Evolutionary conservation across 2,329 filamentous ascomycete genomes (phyloP).

Genomic region (Raffaelea albimanens): DNA sequence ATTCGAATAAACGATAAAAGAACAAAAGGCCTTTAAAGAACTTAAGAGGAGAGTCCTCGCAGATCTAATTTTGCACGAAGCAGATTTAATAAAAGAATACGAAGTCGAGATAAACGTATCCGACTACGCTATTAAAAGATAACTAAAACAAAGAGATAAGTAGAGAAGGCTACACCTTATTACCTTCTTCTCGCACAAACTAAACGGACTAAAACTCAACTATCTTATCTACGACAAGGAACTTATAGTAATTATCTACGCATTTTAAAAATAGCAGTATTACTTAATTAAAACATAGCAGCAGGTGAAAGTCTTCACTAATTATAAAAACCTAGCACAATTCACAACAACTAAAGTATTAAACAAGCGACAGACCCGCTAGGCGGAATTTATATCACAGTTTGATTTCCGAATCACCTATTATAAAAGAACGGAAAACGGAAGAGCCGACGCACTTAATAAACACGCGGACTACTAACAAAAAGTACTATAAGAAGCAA

Average conservation of each 20-base stretch:
- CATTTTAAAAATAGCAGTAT: neutral
- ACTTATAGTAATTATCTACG: neutral
- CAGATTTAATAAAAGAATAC: conserved; percentile 8
- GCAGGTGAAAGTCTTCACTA: neutral
- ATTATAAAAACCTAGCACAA: neutral
- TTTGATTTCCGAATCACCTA: neutral
- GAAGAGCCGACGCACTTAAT: neutral
- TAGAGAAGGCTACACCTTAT: conserved; percentile 7
- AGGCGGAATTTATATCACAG: neutral
- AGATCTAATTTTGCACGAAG: neutral
- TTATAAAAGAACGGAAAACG: neutral
- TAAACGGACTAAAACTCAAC: conserved; percentile 15
- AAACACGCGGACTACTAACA: neutral
- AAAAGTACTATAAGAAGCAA: neutral
- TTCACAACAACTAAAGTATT: neutral
- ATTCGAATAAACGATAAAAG: no score
- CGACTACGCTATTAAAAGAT: conserved; percentile 9
- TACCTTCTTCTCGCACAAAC: conserved; percentile 11
- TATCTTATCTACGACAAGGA: conserved; percentile 9
- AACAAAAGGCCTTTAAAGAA: no score
- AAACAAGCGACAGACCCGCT: neutral
- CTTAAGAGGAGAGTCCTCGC: no score
- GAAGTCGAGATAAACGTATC: conserved; percentile 15
- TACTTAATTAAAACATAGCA: neutral
- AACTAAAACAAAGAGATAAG: conserved; percentile 11